phyloP scores from a whole-genome alignment of 2,329 filamentous ascomycete genomes.

The Claviceps maximensis region DNA sequence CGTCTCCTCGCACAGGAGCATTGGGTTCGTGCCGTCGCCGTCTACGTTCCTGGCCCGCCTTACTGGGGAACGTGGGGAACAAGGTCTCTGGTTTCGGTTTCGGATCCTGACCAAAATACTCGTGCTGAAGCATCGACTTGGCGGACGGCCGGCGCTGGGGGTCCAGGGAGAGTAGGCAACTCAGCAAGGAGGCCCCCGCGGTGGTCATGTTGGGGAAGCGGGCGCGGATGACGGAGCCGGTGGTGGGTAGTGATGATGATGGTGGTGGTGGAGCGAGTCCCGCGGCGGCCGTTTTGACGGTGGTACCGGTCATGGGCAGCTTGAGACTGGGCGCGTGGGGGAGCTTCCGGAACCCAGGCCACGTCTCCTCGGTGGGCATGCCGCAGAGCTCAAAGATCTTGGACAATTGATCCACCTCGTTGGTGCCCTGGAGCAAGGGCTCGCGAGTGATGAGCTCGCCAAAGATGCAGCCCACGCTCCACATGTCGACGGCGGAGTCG shows the following conservation, averaged over 20 bases:
- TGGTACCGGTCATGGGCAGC: conserved; percentile 38
- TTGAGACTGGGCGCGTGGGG: conserved; percentile 75
- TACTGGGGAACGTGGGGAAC: conserved; percentile 95
- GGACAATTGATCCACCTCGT: conserved; percentile 81
- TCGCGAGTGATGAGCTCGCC: conserved; percentile 77
- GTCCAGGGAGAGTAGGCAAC: conserved; percentile 58
- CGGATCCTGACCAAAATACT: conserved; percentile 81
- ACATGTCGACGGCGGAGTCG: conserved; percentile 72
- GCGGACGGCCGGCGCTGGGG: conserved; percentile 60
- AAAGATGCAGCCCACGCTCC: conserved; percentile 93
- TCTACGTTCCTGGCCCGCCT: conserved; percentile 80
- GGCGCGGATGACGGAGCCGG: conserved; percentile 49
- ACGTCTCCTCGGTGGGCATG: conserved; percentile 66
- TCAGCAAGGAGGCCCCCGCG: conserved; percentile 58
- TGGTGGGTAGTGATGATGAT: conserved; percentile 9
- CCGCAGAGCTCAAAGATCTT: conserved; percentile 86
- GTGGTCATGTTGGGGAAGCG: conserved; percentile 72
- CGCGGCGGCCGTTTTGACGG: conserved; percentile 6
- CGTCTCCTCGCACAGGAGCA: conserved; percentile 67
- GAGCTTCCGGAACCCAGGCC: conserved; percentile 76
- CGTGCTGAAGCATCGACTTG: conserved; percentile 59
- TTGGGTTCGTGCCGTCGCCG: conserved; percentile 58
- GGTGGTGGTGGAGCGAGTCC: too few relatives aligned
- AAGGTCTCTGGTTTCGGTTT: conserved; percentile 80
- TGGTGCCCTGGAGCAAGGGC: conserved; percentile 73